phyloP scores from a whole-genome alignment of 176 grass and related monocot genomes.

The Carex myosuroides region DNA sequence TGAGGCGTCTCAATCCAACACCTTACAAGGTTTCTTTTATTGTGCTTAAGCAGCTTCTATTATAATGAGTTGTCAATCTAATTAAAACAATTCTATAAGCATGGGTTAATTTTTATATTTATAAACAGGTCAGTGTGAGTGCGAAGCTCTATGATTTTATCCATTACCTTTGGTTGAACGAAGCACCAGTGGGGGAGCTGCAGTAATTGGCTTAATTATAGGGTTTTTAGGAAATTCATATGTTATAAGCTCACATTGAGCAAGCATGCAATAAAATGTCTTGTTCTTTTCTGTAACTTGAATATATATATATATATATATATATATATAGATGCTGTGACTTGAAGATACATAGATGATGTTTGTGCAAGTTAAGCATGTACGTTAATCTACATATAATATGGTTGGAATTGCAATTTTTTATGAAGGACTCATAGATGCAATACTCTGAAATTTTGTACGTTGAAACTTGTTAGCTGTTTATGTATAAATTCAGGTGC shows the following conservation, averaged over 20 bases:
- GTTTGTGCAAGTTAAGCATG: neutral
- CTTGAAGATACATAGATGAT: neutral
- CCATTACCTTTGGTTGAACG: slow-evolving; percentile 79
- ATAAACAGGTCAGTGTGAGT: slow-evolving; percentile 74
- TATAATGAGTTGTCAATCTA: neutral
- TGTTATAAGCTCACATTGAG: slow-evolving; percentile 20
- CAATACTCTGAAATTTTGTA: slow-evolving; percentile 2
- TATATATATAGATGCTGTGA: neutral
- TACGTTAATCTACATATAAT: neutral
- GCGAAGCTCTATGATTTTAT: slow-evolving; percentile 87
- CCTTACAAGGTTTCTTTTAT: slow-evolving; percentile 72
- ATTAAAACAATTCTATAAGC: neutral
- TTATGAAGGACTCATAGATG: neutral
- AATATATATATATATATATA: too few species aligned
- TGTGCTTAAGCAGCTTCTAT: neutral
- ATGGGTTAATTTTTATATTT: slow-evolving; percentile 7
- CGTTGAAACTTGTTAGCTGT: neutral
- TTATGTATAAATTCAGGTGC: neutral
- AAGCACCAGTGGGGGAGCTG: slow-evolving; percentile 80
- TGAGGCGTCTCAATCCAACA: slow-evolving; percentile 86
- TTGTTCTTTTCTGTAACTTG: slow-evolving; percentile 7
- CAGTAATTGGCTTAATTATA: slow-evolving; percentile 38
- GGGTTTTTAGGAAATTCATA: slow-evolving; percentile 33
- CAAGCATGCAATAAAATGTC: neutral
- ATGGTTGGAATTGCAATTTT: neutral